phyloP scores from a whole-genome alignment of 2,329 filamentous ascomycete genomes.

The Penicillium sp. region DNA sequence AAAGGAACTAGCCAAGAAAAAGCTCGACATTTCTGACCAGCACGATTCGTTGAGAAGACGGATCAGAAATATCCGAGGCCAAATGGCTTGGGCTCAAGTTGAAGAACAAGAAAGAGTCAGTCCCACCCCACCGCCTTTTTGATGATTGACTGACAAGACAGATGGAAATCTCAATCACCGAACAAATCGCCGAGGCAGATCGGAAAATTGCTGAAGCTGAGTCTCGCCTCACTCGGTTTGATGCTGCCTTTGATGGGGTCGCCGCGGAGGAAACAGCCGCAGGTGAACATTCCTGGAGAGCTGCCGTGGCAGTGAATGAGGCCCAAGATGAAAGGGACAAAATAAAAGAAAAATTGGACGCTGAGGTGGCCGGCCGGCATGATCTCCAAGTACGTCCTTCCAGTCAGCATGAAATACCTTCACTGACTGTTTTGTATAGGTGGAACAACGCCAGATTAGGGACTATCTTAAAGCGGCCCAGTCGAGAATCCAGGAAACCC shows the following conservation, averaged over 20 bases:
- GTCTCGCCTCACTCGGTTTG: constrained; percentile 45
- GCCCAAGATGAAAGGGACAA: constrained; percentile 51
- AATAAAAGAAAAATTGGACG: constrained; percentile 54
- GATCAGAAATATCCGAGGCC: constrained; percentile 59
- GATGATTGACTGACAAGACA: constrained; percentile 19
- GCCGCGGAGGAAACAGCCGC: constrained; percentile 42
- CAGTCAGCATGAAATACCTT: neutral
- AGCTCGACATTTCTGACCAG: constrained; percentile 65
- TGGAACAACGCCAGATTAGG: constrained; percentile 66
- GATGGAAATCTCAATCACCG: constrained; percentile 38
- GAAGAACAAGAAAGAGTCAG: constrained; percentile 66
- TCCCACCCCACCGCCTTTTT: neutral
- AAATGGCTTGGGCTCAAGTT: constrained; percentile 87
- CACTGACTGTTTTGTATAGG: constrained; percentile 35
- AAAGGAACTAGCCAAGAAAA: constrained; percentile 61
- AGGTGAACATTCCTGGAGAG: constrained; percentile 44
- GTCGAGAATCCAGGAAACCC: constrained; percentile 41
- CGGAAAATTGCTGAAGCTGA: constrained; percentile 52
- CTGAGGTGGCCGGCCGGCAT: constrained; percentile 55
- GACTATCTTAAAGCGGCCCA: constrained; percentile 57
- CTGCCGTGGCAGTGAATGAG: constrained; percentile 45
- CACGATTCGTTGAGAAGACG: constrained; percentile 65
- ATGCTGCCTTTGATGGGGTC: constrained; percentile 48
- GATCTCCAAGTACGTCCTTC: constrained; percentile 48
- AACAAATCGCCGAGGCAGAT: constrained; percentile 39